Base-by-base conservation (phyloP, 345 rosid species). In the Euphorbia peplus region DNA sequence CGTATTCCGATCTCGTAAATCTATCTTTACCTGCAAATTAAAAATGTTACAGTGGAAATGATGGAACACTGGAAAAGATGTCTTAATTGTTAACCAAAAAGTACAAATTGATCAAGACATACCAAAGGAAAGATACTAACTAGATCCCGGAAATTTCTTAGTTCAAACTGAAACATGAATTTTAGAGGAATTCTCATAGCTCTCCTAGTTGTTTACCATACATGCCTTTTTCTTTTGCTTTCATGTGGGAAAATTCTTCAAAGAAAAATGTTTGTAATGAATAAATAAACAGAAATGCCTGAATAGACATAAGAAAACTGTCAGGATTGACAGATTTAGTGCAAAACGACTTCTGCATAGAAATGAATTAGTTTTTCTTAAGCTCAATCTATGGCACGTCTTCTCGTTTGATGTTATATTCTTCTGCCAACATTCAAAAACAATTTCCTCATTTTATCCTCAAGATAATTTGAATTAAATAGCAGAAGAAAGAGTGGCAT, bases 1-100 rank as follows among this genome's bases (percentile, higher is more conserved):
- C 5, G 86, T 80, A 21, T 81, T 44, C 21, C 46, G 68, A 71
- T 86, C 87, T 61, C 24, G 12, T 24, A 75, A 46, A 26, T 75
- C 79, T 70, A 75, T 75, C 24, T 53, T 35, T 8, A 56, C 75
- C 79, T 75, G 48, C 52, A 70, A 54, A 60, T 59, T n/a, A 32
- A 65, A 22, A 70, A 56, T 10, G 22, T 12, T 10, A 52, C 24
- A 44, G 30, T 41, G 54, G 50, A 37, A 10, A 14, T 11, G 11
- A 48, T 37, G n/a, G n/a, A n/a, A n/a, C n/a, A n/a, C n/a, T n/a
- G n/a, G n/a, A n/a, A n/a, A n/a, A n/a, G n/a, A 18, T 46, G 30
- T 26, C 63, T 46, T 19, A n/a, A 25, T 41, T 25, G 8, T 30
- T 68, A n/a, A 24, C 26, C 29, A 32, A 52, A 14, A 41, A 29